phyloP scores from a whole-genome alignment of 2,329 filamentous ascomycete genomes.

The Penicillium sp. region DNA sequence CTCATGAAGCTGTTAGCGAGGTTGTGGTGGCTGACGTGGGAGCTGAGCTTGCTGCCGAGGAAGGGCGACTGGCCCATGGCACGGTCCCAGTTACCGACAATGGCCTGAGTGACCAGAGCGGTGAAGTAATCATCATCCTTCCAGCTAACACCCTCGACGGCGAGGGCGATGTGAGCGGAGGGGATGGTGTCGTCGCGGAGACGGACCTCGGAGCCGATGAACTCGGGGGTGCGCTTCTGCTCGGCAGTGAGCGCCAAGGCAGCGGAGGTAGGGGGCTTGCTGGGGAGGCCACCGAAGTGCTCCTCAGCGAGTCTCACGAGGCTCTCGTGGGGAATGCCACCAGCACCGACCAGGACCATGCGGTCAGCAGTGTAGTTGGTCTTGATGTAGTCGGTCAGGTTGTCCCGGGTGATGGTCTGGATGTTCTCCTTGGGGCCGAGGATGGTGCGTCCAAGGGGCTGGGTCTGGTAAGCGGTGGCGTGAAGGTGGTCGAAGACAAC shows the following conservation, averaged over 20 bases:
- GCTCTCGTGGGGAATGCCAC: constrained; percentile 88
- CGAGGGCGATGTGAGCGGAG: constrained; percentile 96
- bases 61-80: constrained; percentile 96
- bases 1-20: constrained; percentile 99
- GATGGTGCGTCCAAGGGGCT: constrained; percentile 95
- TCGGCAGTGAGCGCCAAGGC: constrained; percentile 68
- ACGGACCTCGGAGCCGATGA: constrained; percentile 92
- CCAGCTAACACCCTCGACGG: constrained; percentile 99
- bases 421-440: constrained; percentile 98
- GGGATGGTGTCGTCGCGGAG: constrained; percentile 94
- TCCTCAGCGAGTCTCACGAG: constrained; percentile 95
- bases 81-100: constrained; percentile 99
- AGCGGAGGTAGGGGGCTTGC: constrained; percentile 69
- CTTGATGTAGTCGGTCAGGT: constrained; percentile 96
- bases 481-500: constrained; percentile 99
- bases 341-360: constrained; percentile 96
- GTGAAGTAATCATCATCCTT: constrained; percentile 99
- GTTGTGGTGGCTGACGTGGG: constrained; percentile 88
- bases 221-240: constrained; percentile 84
- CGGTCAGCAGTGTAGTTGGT: constrained; percentile 99
- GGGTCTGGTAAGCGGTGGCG: constrained; percentile 94
- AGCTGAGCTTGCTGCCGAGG: constrained; percentile 96
- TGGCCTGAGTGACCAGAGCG: constrained; percentile 93
- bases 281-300: constrained; percentile 80
- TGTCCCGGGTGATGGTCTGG: constrained; percentile 85